Evolutionary conservation across 1,284 basidiomycete genomes (phyloP), one percentile per base, ranked within the genome.

Genomic region (Malassezia brasiliensis): DNA sequence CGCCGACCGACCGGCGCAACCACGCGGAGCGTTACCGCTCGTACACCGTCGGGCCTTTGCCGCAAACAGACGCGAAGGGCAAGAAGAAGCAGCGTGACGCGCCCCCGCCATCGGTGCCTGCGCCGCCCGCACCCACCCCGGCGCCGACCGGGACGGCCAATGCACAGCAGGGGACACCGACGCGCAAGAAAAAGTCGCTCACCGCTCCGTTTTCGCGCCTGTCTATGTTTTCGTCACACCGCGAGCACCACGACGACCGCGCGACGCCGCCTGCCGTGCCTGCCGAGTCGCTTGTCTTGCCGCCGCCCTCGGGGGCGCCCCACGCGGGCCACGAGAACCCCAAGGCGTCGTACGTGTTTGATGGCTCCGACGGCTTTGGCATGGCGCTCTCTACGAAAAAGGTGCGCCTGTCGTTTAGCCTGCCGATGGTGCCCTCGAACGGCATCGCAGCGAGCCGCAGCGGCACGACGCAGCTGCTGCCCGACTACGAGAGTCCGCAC

Each of bases 401-500:
- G 17, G 64, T 70, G 3, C 62, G 70, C 4, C 69, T 74, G 63
- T 72, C 70, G 30, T 65, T 74, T 61, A 74, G 70, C 40, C 55
- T 74, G 28, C 72, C 72, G 0, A 47, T 74, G 22, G 67, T 67
- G 2, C 58, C 68, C 11, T 61, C 56, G 35, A 55, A 59, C 31
- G 38, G 53, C 11, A 42, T 55, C 2, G 47, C 19, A 19, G 62
- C 67, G n/a, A 53, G 59, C 35, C 58, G 44, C 28, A 49, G 53
- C 15, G 60, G 59, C 10, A 61, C 62, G 17, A 58, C 66, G 11
- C 69, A 67, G 53, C 59, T 74, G 12, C 54, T 73, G 19, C 50
- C 72, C 4, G 72, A 74, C 59, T 74, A 67, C 56, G 72, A 74
- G 34, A 68, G 65, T 41, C 70, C 72, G 0, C 69, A 67, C 46